Conservation (phyloP, 805 yeast genomes). For the Myxozyma geophila region DNA sequence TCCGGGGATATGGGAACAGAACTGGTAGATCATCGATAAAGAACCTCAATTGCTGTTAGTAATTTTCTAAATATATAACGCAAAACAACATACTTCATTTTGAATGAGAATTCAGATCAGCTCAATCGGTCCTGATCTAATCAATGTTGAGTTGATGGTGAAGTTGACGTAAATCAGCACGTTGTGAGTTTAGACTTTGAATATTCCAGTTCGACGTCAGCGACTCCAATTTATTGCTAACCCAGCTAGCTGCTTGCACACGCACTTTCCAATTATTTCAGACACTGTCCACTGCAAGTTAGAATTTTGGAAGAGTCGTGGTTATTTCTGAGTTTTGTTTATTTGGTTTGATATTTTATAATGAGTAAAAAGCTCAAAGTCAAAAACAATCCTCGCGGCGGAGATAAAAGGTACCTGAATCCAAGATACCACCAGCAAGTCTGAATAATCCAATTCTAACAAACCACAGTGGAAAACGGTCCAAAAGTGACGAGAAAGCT, state of each 20-base stretch:
- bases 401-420: constrained; percentile 15
- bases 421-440: neutral
- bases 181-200: no score
- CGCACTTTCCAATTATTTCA: neutral
- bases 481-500: constrained; percentile 1
- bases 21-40: constrained; percentile 95
- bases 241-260: no score
- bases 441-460: neutral
- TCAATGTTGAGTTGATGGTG: no score
- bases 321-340: neutral
- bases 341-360: neutral
- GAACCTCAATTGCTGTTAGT: constrained; percentile 56
- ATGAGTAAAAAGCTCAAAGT: constrained; percentile 32
- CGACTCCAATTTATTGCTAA: no score
- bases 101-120: neutral
- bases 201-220: no score
- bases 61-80: neutral
- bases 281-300: neutral
- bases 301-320: neutral
- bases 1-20: constrained; percentile 92
- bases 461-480: neutral
- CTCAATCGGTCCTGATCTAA: no score
- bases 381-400: constrained; percentile 22
- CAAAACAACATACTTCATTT: constrained; percentile 32
- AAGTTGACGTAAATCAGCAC: no score